Evolutionary conservation across 768 basidiomycete species (phyloP).

Genomic region (Russula brevipes): DNA sequence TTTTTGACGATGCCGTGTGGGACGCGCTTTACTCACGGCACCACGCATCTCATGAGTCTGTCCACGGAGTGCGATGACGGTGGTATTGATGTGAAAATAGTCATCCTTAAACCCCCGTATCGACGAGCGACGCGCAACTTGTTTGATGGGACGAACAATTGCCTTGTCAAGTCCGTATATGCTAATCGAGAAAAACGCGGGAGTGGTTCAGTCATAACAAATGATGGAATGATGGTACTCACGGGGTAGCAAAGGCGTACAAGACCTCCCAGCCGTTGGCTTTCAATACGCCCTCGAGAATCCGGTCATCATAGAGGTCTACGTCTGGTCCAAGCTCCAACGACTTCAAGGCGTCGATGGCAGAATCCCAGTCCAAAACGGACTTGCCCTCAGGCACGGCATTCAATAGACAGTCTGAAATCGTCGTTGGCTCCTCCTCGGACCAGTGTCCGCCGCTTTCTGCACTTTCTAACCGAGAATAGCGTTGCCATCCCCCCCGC

Average conservation of each 20-base stretch:
- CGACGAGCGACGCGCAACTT: conserved; percentile 34
- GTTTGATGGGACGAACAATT: conserved; percentile 36
- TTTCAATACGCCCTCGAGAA: conserved; percentile 33
- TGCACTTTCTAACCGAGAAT: conserved; percentile 18
- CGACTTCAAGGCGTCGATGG: not conserved
- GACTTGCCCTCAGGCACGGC: not conserved
- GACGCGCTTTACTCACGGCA: conserved; percentile 32
- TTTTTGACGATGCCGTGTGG: not conserved
- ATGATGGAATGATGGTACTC: conserved; percentile 24
- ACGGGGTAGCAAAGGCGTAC: conserved; percentile 40
- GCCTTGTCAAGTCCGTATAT: conserved; percentile 40
- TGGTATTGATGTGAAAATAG: conserved; percentile 32
- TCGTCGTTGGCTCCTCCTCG: not conserved
- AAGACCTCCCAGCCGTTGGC: conserved; percentile 39
- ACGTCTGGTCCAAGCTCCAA: conserved; percentile 1
- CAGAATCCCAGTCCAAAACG: conserved; percentile 9
- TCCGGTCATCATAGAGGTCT: conserved; percentile 28
- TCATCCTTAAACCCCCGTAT: conserved; percentile 41
- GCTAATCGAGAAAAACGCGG: conserved; percentile 26
- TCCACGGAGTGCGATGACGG: conserved; percentile 39
- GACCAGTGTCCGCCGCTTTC: conserved; percentile 21
- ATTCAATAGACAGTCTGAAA: not conserved
- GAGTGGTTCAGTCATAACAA: not conserved
- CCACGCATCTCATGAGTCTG: conserved; percentile 38
- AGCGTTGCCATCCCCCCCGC: conserved; percentile 32